Evolutionary conservation across 495 filamentous ascomycete genomes (phyloP).

Genomic region (Tuber calosporum): DNA sequence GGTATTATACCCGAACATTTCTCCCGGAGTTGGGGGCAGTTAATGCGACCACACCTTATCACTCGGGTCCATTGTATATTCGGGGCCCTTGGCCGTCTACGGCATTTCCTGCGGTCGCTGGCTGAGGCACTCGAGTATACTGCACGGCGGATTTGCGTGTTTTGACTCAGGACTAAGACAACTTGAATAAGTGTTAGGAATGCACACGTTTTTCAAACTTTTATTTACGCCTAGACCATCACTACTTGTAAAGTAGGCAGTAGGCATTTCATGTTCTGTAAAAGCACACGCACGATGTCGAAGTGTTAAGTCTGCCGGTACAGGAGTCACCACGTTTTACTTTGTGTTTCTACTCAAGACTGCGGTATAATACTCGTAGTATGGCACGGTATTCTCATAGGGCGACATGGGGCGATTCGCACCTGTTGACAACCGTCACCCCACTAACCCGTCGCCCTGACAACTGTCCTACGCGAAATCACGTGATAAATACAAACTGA

Average conservation of each 20-base stretch:
- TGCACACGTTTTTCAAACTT: background rate
- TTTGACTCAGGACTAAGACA: background rate
- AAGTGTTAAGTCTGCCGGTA: background rate
- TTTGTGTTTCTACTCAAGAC: no score
- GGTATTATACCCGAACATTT: background rate
- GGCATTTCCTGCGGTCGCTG: background rate
- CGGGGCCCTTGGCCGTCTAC: background rate
- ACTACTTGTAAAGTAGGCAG: background rate
- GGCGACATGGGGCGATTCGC: background rate
- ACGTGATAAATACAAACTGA: constrained; percentile 28
- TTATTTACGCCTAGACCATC: background rate
- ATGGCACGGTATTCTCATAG: background rate
- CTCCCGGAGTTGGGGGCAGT: background rate
- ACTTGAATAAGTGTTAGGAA: background rate
- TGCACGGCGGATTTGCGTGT: background rate
- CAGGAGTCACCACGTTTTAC: background rate
- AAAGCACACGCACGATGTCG: background rate
- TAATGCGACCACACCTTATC: background rate
- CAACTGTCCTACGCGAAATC: constrained; percentile 14
- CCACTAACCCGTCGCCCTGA: constrained; percentile 8
- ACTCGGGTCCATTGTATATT: background rate
- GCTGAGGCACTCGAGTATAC: background rate
- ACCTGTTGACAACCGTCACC: background rate
- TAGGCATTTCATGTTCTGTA: background rate
- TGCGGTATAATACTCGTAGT: no score